Conservation (phyloP, 306 rosid genomes). For the Fragaria vesca region DNA sequence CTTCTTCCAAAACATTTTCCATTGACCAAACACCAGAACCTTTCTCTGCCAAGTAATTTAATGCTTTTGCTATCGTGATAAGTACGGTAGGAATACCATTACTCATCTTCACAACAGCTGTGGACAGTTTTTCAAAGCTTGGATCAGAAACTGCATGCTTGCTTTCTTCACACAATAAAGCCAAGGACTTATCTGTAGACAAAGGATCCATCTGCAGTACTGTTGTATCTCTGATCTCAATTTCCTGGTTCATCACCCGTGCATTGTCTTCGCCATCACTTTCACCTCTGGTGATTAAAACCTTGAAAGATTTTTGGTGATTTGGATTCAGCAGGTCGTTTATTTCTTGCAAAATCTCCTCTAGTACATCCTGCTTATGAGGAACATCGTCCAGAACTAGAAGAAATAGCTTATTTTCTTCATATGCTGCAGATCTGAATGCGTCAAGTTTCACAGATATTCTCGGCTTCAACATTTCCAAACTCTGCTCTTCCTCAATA, state of each 20-base stretch:
- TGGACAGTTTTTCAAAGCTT: not conserved
- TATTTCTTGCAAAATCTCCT: not conserved
- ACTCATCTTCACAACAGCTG: not conserved
- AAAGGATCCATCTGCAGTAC: not conserved
- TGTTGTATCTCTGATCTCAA: not conserved
- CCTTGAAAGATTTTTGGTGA: conserved; percentile 7
- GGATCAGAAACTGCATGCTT: not conserved
- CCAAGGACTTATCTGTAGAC: not conserved
- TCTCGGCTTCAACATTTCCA: not conserved
- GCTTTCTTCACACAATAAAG: not conserved
- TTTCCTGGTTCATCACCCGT: not conserved
- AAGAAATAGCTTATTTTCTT: not conserved
- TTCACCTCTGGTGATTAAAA: conserved; percentile 23
- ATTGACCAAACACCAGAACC: not conserved
- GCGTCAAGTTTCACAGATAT: conserved; percentile 1
- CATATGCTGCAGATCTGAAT: not conserved
- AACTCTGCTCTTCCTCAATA: not conserved
- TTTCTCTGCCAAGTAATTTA: conserved; percentile 2
- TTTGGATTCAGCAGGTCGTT: not conserved
- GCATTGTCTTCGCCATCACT: not conserved
- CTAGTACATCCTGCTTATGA: not conserved
- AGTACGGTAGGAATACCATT: conserved; percentile 2
- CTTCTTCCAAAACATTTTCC: conserved; percentile 19
- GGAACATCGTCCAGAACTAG: conserved; percentile 32
- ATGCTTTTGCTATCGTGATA: conserved; percentile 9